A percentile compares a stretch with the other conserved stretches of the same genome.
These are phyloP conservation scores for Cystobasidium tubakii DNA, from an alignment of 768 basidiomycete species.

Conservation along the genomic window DNA sequence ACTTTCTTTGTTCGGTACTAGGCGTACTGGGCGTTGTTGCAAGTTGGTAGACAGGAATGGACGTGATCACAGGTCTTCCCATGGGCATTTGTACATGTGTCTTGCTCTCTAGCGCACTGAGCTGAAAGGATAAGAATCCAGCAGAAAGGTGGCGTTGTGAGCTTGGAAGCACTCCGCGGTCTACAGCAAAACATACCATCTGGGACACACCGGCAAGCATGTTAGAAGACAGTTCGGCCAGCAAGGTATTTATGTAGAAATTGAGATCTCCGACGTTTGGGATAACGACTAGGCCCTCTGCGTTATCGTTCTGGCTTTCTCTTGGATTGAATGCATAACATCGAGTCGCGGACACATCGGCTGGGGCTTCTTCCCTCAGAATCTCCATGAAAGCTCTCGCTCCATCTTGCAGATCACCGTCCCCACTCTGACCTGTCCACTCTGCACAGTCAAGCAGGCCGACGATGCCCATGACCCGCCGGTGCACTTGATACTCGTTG, in stretches of 20 bases:
- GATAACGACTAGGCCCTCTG: conserved; percentile 68
- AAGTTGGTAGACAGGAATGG: background rate
- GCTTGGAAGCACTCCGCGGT: background rate
- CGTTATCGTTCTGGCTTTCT: conserved; percentile 55
- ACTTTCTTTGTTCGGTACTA: background rate
- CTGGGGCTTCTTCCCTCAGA: conserved; percentile 53
- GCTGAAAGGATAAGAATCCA: conserved; percentile 29
- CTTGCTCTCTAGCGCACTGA: conserved; percentile 40
- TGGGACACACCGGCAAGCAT: conserved; percentile 78
- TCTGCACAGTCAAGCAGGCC: conserved; percentile 71
- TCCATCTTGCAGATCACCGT: conserved; percentile 39
- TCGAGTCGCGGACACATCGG: conserved; percentile 72
- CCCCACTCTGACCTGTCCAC: conserved; percentile 49
- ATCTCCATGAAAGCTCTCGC: conserved; percentile 40
- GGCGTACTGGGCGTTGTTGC: background rate
- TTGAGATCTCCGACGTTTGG: conserved; percentile 78
- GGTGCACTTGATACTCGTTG: conserved; percentile 57
- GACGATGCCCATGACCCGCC: conserved; percentile 79
- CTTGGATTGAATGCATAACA: conserved; percentile 79
- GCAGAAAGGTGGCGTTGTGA: background rate
- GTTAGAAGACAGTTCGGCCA: conserved; percentile 82
- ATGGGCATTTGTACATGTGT: conserved; percentile 41
- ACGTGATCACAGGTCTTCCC: conserved; percentile 19
- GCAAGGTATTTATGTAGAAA: conserved; percentile 75
- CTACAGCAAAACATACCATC: conserved; percentile 55